A percentile compares a stretch with the other conserved stretches of the same genome.
Evolutionary conservation across 768 basidiomycete genomes (phyloP).

Genomic region (Tricholomella constricta): DNA sequence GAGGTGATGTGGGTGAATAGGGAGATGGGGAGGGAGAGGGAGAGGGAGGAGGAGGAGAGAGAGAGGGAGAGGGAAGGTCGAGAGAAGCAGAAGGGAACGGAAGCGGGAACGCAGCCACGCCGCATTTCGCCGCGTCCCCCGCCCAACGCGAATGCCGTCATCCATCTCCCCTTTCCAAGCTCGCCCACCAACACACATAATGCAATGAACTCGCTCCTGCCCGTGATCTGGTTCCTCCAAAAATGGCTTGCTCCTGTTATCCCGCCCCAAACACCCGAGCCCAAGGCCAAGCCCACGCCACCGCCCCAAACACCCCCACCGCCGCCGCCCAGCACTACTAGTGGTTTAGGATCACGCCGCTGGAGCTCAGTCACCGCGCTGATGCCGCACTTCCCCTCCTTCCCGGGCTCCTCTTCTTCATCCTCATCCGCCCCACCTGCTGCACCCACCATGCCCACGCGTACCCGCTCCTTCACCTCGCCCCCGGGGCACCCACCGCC

Average conservation of each 20-base stretch:
- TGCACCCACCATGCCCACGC: slow-evolving; percentile 5
- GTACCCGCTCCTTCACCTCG: slow-evolving; percentile 37
- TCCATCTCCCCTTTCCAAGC: slow-evolving; percentile 77
- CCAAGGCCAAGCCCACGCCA: slow-evolving; percentile 6
- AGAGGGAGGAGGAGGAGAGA: not conserved
- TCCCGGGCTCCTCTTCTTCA: slow-evolving; percentile 25
- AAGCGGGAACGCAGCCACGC: not conserved
- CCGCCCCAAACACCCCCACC: slow-evolving; percentile 9
- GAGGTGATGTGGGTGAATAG: slow-evolving; percentile 67
- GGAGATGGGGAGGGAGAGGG: slow-evolving; percentile 26
- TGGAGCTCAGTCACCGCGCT: slow-evolving; percentile 47
- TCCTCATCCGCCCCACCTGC: slow-evolving; percentile 20
- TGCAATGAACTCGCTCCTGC: slow-evolving; percentile 59
- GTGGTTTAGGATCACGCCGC: slow-evolving; percentile 26
- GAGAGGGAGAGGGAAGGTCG: slow-evolving; percentile 17
- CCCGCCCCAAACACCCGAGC: slow-evolving; percentile 13
- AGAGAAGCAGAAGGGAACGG: not conserved
- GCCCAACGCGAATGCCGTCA: slow-evolving; percentile 68
- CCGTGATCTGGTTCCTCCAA: slow-evolving; percentile 70
- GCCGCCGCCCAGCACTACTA: not conserved
- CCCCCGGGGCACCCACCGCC: slow-evolving; percentile 23
- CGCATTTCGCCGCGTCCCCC: slow-evolving; percentile 61
- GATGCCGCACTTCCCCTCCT: slow-evolving; percentile 40
- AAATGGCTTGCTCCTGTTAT: slow-evolving; percentile 55
- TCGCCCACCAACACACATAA: slow-evolving; percentile 55